Conservation (phyloP, 495 filamentous ascomycete species). For the Aspergillus cavernicola region DNA sequence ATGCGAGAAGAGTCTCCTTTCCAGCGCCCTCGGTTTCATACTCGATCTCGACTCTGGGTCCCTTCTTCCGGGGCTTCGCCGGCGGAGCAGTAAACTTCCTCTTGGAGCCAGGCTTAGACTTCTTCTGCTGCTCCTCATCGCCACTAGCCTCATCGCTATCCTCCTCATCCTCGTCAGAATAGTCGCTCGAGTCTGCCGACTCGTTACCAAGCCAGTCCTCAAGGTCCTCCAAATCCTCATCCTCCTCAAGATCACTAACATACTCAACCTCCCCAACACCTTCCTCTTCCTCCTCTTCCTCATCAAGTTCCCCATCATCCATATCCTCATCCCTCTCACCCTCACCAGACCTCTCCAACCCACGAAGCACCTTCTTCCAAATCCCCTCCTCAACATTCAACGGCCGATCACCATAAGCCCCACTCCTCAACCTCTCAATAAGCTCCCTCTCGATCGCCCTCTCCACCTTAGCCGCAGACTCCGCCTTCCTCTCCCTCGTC, state of each 20-base stretch:
- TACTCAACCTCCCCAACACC: slow-evolving; percentile 82
- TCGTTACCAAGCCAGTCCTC: slow-evolving; percentile 69
- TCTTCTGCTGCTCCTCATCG: slow-evolving; percentile 41
- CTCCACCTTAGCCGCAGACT: slow-evolving; percentile 93
- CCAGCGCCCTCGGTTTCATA: slow-evolving; percentile 60
- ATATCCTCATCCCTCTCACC: slow-evolving; percentile 81
- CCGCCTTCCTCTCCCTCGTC: slow-evolving; percentile 88
- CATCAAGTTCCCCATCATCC: slow-evolving; percentile 77
- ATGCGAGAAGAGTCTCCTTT: slow-evolving; percentile 46
- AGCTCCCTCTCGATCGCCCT: slow-evolving; percentile 93
- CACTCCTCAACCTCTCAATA: slow-evolving; percentile 84
- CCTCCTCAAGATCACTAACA: slow-evolving; percentile 68
- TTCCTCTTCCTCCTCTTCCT: slow-evolving; percentile 66
- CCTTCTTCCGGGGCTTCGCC: slow-evolving; percentile 64
- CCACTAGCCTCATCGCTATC: slow-evolving; percentile 47
- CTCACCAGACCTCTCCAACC: slow-evolving; percentile 81
- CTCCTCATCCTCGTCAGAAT: slow-evolving; percentile 50
- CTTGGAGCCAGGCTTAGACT: slow-evolving; percentile 58
- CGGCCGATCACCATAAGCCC: slow-evolving; percentile 91
- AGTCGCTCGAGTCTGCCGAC: slow-evolving; percentile 53
- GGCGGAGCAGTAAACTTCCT: slow-evolving; percentile 61
- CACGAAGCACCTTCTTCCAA: slow-evolving; percentile 96
- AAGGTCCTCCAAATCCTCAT: slow-evolving; percentile 64
- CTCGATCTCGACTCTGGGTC: slow-evolving; percentile 64
- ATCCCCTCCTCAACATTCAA: slow-evolving; percentile 90